Evolutionary conservation across 352 stramenopile species (phyloP).

Genomic region (Hyphochytrium catenoides): DNA sequence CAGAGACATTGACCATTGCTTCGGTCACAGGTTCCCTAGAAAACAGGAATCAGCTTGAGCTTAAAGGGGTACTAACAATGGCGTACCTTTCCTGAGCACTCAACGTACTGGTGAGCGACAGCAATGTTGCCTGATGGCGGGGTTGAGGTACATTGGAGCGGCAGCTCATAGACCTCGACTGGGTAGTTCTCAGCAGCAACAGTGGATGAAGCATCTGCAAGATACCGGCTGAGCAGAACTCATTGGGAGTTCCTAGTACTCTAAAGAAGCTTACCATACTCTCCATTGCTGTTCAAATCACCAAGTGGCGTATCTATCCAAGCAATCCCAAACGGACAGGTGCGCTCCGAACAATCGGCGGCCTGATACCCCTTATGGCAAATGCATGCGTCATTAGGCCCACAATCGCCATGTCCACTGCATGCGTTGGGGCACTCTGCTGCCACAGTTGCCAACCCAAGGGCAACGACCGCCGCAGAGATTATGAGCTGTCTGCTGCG

Average conservation of each 20-base stretch:
- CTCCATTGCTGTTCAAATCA: too few relatives aligned
- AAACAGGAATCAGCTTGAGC: too few relatives aligned
- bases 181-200: too few relatives aligned
- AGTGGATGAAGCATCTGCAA: too few relatives aligned
- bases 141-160: too few relatives aligned
- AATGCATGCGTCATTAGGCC: slow-evolving; percentile 33
- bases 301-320: slow-evolving; percentile 46
- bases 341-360: slow-evolving; percentile 21
- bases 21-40: slow-evolving; percentile 71
- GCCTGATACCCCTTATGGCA: slow-evolving; percentile 55
- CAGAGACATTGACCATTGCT: slow-evolving; percentile 46
- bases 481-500: too few relatives aligned
- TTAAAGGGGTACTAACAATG: too few relatives aligned
- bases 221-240: too few relatives aligned
- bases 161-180: slow-evolving; percentile 33
- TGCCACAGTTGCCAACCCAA: too few relatives aligned
- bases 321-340: slow-evolving; percentile 21
- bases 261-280: too few relatives aligned
- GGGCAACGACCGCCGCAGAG: too few relatives aligned
- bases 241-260: too few relatives aligned
- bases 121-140: slow-evolving; percentile 11
- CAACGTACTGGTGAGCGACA: slow-evolving; percentile 69
- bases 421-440: slow-evolving; percentile 59
- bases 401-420: slow-evolving; percentile 55
- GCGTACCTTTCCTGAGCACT: slow-evolving; percentile 85